Evolutionary conservation across 257 asterid species (phyloP).

Genomic region (Penstemon davidsonii): DNA sequence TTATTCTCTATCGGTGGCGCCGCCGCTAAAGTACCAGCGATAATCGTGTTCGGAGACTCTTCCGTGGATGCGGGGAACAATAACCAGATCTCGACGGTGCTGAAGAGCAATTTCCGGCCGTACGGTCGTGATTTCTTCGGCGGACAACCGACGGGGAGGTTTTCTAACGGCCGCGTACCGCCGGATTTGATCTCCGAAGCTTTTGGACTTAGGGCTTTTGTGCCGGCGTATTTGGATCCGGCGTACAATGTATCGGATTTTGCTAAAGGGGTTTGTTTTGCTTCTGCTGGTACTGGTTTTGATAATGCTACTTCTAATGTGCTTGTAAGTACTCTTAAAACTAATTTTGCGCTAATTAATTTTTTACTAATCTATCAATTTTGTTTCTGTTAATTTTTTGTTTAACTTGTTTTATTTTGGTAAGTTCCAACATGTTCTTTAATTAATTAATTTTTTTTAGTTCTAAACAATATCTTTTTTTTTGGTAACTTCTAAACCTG

Average conservation of each 20-base stretch:
- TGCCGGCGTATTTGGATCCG: constrained; percentile 88
- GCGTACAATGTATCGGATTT: constrained; percentile 65
- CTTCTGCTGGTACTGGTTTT: constrained; percentile 89
- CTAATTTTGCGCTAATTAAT: not conserved
- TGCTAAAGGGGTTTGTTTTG: constrained; percentile 78
- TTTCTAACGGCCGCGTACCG: constrained; percentile 81
- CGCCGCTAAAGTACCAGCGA: constrained; percentile 57
- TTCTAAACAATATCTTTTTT: no score
- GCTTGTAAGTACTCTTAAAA: constrained; percentile 50
- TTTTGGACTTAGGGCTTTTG: constrained; percentile 76
- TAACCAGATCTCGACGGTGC: constrained; percentile 65
- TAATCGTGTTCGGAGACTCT: constrained; percentile 91
- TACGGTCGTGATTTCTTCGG: constrained; percentile 87
- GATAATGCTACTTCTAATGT: constrained; percentile 78
- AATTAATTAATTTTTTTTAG: no score
- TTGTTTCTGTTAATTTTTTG: not conserved
- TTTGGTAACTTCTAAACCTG: no score
- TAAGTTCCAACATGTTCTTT: no score
- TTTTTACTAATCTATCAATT: not conserved
- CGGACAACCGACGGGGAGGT: constrained; percentile 75
- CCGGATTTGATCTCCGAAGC: constrained; percentile 81
- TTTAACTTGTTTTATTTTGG: no score
- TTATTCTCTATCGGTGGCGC: not conserved
- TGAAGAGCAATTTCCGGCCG: constrained; percentile 83
- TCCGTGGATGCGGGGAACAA: constrained; percentile 92